Evolutionary conservation across 2,329 filamentous ascomycete species (phyloP).

Genomic region (Hypoxylon sp.): DNA sequence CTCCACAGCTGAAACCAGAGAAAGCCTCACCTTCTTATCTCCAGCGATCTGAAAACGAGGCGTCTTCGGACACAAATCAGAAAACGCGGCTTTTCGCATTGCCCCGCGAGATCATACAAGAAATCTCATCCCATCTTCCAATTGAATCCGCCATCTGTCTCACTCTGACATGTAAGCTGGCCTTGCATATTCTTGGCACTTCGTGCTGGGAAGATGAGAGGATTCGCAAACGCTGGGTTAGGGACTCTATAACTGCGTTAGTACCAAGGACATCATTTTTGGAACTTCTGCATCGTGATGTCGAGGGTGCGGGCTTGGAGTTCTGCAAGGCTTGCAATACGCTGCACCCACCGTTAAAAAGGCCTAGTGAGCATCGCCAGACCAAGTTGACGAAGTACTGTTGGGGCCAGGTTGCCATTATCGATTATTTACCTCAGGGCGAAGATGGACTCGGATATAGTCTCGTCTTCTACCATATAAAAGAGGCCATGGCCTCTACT

Average conservation of each 20-base stretch:
- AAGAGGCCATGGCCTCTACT: conserved; percentile 1
- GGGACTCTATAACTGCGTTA: background rate
- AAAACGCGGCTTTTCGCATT: conserved; percentile 3
- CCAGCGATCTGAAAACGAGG: background rate
- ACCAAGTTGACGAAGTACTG: conserved; percentile 13
- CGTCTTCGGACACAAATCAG: conserved; percentile 11
- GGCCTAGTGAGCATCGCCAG: conserved; percentile 3
- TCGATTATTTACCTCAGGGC: conserved; percentile 7
- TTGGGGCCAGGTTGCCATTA: background rate
- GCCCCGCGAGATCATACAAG: conserved; percentile 4
- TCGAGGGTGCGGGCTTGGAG: background rate
- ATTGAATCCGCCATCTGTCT: conserved; percentile 1
- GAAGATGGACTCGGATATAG: conserved; percentile 8
- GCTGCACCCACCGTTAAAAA: conserved; percentile 9
- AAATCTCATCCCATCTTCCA: conserved; percentile 6
- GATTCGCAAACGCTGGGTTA: background rate
- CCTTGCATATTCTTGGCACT: conserved; percentile 1
- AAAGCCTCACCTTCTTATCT: background rate
- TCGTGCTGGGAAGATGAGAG: conserved; percentile 9
- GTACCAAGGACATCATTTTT: background rate
- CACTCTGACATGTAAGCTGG: conserved; percentile 16
- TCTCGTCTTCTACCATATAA: conserved; percentile 5
- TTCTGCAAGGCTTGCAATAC: conserved; percentile 12
- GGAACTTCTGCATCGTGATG: conserved; percentile 1
- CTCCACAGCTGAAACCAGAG: background rate